Base-by-base conservation (phyloP, 2,329 filamentous ascomycete genomes). In the Aspergillus cejpii region DNA sequence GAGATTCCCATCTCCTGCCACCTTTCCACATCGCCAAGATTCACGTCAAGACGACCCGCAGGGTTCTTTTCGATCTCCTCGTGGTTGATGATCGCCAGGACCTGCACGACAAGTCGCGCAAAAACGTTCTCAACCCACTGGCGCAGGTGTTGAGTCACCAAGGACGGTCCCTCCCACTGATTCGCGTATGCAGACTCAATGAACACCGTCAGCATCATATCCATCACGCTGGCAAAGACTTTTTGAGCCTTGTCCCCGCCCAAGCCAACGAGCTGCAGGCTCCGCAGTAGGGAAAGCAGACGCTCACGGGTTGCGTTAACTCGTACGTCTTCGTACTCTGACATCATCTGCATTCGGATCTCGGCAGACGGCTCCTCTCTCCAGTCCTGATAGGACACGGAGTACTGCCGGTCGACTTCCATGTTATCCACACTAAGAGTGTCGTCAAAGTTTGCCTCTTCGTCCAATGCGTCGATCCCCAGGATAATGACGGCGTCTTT, bases 171-270 rank as follows among this genome's bases (percentile, higher is more conserved):
- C 41, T 70, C 71, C 79, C 79, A 83, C 48, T 79, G 70, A 2
- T 76, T 72, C 36, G 77, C 67, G 55, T 79, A 81, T n/a, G 73
- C 71, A 38, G 75, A 72, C 23, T 68, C 68, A 17, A 83, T 72
- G 51, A 79, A 78, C 10, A 74, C 71, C 33, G 74, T 74, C 52
- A 84, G 67, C 50, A 81, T 63, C 27, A 73, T 70, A 55, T 79
- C 73, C 69, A 82, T 76, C 1, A 79, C 76, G 43, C 71, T 67
- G 2, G 78, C 80, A 50, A 81, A 76, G 6, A 79, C 73, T 45
- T 74, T 74, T 54, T 81, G 76, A 4, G 74, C 72, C 37, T 68
- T 69, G 31, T 74, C 72, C 24, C 73, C 74, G 8, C 78, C 78
- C 19, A 83, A 64, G 0, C 78, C 79, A 12, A 79, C 72, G 14